A percentile compares a stretch with the other conserved stretches of the same genome.
Conservation (phyloP, 169 alveolate genomes). For the Blepharisma undulans region DNA sequence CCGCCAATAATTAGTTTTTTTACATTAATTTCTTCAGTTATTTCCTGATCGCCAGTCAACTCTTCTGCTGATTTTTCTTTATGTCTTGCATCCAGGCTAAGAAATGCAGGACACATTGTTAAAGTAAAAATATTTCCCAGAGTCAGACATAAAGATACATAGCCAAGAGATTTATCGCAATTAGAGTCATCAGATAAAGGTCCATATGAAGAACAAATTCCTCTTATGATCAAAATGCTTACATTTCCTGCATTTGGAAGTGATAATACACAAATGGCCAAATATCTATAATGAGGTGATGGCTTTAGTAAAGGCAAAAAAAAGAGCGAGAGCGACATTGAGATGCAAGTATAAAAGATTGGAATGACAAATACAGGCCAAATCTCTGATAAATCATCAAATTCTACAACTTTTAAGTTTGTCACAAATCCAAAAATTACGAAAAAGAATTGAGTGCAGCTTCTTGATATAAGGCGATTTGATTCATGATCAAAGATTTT, state of each 20-base stretch:
- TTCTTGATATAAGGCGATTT: background rate
- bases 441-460: background rate
- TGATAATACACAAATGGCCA: background rate
- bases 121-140: background rate
- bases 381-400: background rate
- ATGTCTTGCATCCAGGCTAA: background rate
- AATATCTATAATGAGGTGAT: background rate
- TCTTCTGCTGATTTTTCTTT: background rate
- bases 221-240: background rate
- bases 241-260: background rate
- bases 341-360: background rate
- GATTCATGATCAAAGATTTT: background rate
- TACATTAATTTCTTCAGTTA: background rate
- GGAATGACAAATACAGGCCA: constrained; percentile 34
- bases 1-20: background rate
- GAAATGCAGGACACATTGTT: background rate
- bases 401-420: background rate
- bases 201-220: constrained; percentile 32
- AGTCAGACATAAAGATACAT: background rate
- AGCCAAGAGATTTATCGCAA: constrained; percentile 1
- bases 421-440: background rate
- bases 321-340: background rate
- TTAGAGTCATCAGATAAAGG: background rate
- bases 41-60: background rate
- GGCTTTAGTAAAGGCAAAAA: background rate